Conservation (phyloP, 2,329 filamentous ascomycete genomes). For the Trichoderma cornu-damae region DNA sequence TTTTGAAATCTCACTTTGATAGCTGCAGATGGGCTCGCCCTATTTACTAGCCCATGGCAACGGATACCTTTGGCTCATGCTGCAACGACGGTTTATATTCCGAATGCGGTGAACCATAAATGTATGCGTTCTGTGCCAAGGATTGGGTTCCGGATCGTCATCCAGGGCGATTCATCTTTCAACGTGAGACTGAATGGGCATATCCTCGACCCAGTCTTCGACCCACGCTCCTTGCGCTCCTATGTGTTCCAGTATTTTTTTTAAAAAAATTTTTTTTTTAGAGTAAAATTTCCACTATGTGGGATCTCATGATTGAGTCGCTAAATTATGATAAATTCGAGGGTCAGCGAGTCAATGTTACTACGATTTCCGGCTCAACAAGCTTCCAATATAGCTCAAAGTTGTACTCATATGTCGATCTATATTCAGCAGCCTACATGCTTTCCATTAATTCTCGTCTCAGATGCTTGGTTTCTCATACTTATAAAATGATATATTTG, state of each 20-base stretch:
- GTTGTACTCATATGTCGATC: neutral
- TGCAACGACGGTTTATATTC: neutral
- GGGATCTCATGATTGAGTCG: too few relatives aligned
- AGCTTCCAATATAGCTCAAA: neutral
- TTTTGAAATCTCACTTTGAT: conserved; percentile 2
- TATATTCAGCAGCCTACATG: neutral
- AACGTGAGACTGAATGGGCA: neutral
- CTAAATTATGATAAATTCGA: too few relatives aligned
- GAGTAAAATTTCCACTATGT: neutral
- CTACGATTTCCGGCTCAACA: neutral
- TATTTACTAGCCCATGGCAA: conserved; percentile 5
- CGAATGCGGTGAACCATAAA: neutral
- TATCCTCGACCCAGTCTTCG: neutral
- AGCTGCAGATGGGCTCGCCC: conserved; percentile 3
- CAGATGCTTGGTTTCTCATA: neutral
- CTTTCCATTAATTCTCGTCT: neutral
- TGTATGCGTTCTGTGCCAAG: conserved; percentile 8
- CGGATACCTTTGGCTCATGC: neutral
- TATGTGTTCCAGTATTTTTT: too few relatives aligned
- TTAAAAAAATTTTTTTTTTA: too few relatives aligned
- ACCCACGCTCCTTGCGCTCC: too few relatives aligned
- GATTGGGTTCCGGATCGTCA: conserved; percentile 5
- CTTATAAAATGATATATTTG: too few relatives aligned
- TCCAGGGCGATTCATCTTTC: neutral
- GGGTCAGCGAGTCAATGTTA: too few relatives aligned